A percentile compares a stretch with the other conserved stretches of the same genome.
Conservation (phyloP, 2,329 filamentous ascomycete species). For the Cryphonectria naterciae region DNA sequence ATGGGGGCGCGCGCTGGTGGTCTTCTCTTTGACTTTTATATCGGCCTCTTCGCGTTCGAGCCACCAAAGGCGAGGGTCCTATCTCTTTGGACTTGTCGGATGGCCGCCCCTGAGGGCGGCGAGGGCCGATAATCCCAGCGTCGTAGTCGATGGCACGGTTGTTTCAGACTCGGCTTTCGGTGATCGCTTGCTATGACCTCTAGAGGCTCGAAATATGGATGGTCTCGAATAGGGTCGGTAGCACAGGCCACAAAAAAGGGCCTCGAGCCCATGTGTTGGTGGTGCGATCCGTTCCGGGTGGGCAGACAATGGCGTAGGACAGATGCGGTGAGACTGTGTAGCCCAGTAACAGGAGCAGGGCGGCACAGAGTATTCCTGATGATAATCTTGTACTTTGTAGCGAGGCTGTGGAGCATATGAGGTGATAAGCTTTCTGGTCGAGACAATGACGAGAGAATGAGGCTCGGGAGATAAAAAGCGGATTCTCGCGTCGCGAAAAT, state of each 20-base stretch:
- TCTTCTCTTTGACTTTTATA: conserved; percentile 8
- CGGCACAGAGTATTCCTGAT: neutral
- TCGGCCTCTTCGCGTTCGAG: neutral
- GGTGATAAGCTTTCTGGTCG: conserved; percentile 11
- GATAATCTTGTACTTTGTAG: conserved; percentile 10
- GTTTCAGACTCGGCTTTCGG: conserved; percentile 23
- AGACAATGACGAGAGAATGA: conserved; percentile 13
- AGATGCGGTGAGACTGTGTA: neutral
- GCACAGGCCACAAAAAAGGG: conserved; percentile 1
- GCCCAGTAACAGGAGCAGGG: conserved; percentile 8
- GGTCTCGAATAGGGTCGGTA: neutral
- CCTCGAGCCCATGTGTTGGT: conserved; percentile 5
- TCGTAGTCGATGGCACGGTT: neutral
- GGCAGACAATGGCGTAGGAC: conserved; percentile 29
- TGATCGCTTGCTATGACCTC: neutral
- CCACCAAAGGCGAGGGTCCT: conserved; percentile 4
- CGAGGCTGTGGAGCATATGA: conserved; percentile 9
- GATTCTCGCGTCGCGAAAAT: conserved; percentile 27
- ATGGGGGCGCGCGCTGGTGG: conserved; percentile 11
- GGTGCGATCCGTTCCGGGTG: conserved; percentile 26
- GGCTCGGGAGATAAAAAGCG: conserved; percentile 21
- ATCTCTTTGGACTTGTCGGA: neutral
- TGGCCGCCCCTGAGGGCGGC: neutral
- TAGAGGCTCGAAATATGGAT: neutral
- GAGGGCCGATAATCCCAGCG: neutral